A percentile compares a stretch with the other conserved stretches of the same genome.
phyloP scores from a whole-genome alignment of 192 early-diverging fungal genomes.

The Backusella liffmaniae region DNA sequence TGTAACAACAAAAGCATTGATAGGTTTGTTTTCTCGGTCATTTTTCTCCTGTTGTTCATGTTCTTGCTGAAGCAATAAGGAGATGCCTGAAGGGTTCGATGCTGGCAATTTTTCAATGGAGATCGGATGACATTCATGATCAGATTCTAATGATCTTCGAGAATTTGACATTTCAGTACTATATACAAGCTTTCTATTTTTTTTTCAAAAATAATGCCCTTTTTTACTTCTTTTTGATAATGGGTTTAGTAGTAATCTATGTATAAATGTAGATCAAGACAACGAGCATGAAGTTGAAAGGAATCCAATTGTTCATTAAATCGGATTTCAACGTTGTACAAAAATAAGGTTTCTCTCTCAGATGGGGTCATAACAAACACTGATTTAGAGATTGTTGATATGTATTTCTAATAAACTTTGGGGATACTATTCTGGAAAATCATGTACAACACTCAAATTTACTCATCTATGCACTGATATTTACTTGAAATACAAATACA shows the following conservation, averaged over 20 bases:
- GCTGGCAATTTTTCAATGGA: neutral
- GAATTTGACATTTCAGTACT: neutral
- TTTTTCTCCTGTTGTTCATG: neutral
- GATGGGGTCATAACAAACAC: neutral
- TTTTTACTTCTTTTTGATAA: neutral
- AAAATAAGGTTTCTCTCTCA: slow-evolving; percentile 1
- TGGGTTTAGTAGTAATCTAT: neutral
- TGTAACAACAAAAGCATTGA: neutral
- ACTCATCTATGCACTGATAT: neutral
- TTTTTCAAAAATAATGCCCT: neutral
- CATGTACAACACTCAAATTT: neutral
- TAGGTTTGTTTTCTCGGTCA: neutral
- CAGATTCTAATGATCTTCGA: neutral
- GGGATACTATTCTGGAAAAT: neutral
- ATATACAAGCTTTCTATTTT: neutral
- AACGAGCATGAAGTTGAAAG: neutral
- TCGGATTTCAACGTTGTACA: neutral
- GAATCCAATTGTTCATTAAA: neutral
- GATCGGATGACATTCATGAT: neutral
- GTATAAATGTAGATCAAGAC: neutral
- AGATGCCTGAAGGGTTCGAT: neutral
- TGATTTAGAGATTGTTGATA: slow-evolving; percentile 1
- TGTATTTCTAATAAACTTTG: neutral
- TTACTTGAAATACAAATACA: neutral
- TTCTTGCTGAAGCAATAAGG: neutral